phyloP scores from a whole-genome alignment of 129 eudicot species.

The Cynara cardunculus region DNA sequence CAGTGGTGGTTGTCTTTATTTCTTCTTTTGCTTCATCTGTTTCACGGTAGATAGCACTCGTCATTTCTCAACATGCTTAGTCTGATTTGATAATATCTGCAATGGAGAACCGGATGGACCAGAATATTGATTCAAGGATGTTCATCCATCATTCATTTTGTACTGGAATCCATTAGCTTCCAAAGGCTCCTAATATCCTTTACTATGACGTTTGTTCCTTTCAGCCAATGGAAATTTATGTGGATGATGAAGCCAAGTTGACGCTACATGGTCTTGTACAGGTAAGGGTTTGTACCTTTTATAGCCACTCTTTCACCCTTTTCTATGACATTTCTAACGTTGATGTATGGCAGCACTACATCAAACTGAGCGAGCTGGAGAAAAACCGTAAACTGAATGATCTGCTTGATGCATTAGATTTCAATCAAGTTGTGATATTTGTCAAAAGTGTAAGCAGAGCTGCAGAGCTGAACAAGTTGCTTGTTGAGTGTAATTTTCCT shows the following conservation, averaged over 20 bases:
- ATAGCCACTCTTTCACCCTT: background rate
- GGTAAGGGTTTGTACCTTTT: slow-evolving; percentile 29
- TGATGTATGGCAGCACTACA: slow-evolving; percentile 23
- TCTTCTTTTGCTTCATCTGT: background rate
- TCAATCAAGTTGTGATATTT: slow-evolving; percentile 36
- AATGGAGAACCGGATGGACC: slow-evolving; percentile 41
- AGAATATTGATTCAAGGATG: background rate
- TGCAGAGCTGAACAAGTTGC: slow-evolving; percentile 31
- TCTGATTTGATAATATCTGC: slow-evolving; percentile 27
- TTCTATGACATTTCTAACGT: background rate
- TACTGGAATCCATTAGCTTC: slow-evolving; percentile 39
- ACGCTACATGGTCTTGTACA: slow-evolving; percentile 91
- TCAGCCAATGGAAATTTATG: slow-evolving; percentile 95
- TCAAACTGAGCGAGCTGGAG: slow-evolving; percentile 32
- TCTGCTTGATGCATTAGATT: slow-evolving; percentile 33
- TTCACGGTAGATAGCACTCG: background rate
- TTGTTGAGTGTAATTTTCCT: slow-evolving; percentile 37
- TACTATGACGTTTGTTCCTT: slow-evolving; percentile 63
- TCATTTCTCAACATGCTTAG: background rate
- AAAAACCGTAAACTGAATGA: slow-evolving; percentile 37
- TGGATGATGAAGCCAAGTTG: slow-evolving; percentile 89
- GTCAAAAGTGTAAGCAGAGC: slow-evolving; percentile 37
- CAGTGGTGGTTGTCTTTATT: background rate
- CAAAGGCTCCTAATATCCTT: slow-evolving; percentile 58
- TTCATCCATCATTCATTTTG: slow-evolving; percentile 1